Evolutionary conservation across 148 eudicot species (phyloP), one percentile per base, ranked within the genome.

Genomic region (Amaranthus hypochondriacus): DNA sequence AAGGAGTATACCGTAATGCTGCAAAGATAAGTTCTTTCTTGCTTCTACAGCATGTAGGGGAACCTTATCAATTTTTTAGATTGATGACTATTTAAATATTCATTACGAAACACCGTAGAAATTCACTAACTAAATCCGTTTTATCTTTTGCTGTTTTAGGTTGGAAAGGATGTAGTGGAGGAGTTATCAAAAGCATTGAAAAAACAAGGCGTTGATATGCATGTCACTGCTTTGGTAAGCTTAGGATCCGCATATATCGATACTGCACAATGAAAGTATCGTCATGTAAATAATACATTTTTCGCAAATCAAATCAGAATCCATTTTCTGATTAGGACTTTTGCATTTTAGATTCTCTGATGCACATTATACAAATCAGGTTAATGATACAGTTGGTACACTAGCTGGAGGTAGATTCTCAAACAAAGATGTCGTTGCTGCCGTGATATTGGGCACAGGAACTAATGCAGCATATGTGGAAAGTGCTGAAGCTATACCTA

Each of bases 391-490:
- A 42, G 83, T 90, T 72, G 92, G 92, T 54, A 90, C 96, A 75
- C 77, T 90, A 68, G 96, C 96, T 69, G 92, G 96, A 69, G 96
- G 96, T 65, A 84, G 86, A 84, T 88, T 82, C 70, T 63, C 70
- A 58, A 73, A 88, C 83, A 83, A 76, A 58, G 89, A 90, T 54
- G 90, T 87, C 42, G 43, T 81, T 70, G 78, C 84, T 44, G 92
- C 92, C 3, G 92, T 90, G 51, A 88, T 90, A 59, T 78, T 90
- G 77, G 96, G 96, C 58, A 90, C 96, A 12, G 92, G 90, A 39
- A 88, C 90, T 18, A 90, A 90, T 78, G 96, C 92, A 43, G 92
- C 92, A 28, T 88, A 90, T 77, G 90, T 88, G 50, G 96, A 90
- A 78, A 80, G 78, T 61, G 92, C 88, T 21, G 83, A 87, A 56